Evolutionary conservation across 2,329 filamentous ascomycete genomes (phyloP).

Genomic region (Neopestalotiopsis clavispora): DNA sequence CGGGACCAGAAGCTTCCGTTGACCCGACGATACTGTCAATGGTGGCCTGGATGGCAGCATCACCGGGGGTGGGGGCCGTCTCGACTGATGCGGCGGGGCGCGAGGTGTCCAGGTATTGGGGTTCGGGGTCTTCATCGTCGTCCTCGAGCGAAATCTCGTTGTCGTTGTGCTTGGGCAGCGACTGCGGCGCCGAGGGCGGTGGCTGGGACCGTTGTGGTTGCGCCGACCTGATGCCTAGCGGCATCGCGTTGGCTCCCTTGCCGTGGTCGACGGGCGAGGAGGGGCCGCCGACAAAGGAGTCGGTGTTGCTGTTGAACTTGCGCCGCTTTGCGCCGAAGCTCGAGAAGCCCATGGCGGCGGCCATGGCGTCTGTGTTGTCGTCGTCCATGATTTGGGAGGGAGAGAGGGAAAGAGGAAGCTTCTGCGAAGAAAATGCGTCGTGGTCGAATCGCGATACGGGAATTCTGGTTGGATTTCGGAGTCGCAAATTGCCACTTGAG

Average conservation of each 20-base stretch:
- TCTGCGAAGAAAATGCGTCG: neutral
- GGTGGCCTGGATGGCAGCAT: slow-evolving; percentile 28
- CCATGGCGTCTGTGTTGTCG: slow-evolving; percentile 59
- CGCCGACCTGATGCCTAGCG: slow-evolving; percentile 30
- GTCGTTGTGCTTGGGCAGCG: slow-evolving; percentile 32
- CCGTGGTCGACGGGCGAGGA: slow-evolving; percentile 29
- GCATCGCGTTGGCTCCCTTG: slow-evolving; percentile 13
- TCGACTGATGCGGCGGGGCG: slow-evolving; percentile 27
- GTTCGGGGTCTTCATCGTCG: slow-evolving; percentile 24
- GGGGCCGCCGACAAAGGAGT: slow-evolving; percentile 37
- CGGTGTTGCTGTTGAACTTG: slow-evolving; percentile 64
- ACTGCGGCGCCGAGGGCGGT: neutral
- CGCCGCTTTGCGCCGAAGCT: slow-evolving; percentile 75
- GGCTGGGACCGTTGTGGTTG: neutral
- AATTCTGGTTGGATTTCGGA: too few species aligned
- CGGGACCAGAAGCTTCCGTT: slow-evolving; percentile 8
- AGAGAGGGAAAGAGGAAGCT: neutral
- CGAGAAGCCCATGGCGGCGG: slow-evolving; percentile 74
- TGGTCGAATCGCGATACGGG: neutral
- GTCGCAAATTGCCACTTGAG: neutral
- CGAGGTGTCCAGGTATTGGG: slow-evolving; percentile 38
- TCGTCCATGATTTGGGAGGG: slow-evolving; percentile 21
- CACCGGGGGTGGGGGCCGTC: slow-evolving; percentile 24
- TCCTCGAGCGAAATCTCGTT: slow-evolving; percentile 53
- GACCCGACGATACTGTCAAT: slow-evolving; percentile 33